phyloP scores from a whole-genome alignment of 2,329 filamentous ascomycete genomes.

The Septoria petroselini region DNA sequence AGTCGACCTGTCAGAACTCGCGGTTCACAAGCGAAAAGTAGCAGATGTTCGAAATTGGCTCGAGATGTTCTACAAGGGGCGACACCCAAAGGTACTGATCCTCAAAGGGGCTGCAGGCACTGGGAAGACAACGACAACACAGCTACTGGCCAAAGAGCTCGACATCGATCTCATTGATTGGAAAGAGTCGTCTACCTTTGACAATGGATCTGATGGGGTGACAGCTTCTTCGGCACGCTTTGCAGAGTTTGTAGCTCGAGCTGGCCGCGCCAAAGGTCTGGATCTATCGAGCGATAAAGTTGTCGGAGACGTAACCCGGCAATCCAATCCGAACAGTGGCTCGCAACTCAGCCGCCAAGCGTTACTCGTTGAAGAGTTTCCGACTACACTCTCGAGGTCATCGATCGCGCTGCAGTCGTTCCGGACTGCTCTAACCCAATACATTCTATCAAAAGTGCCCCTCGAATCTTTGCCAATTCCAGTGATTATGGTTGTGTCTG shows the following conservation, averaged over 20 bases:
- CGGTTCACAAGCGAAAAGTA: conserved; percentile 93
- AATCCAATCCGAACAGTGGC: conserved; percentile 2
- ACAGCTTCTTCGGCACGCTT: conserved; percentile 76
- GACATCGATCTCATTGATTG: conserved; percentile 79
- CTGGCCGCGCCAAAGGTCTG: conserved; percentile 74
- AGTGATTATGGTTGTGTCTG: conserved; percentile 85
- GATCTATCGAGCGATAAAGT: conserved; percentile 42
- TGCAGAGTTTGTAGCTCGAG: conserved; percentile 82
- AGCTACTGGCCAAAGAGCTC: conserved; percentile 73
- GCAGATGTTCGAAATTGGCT: conserved; percentile 82
- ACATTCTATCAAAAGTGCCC: conserved; percentile 56
- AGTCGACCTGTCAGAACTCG: conserved; percentile 72
- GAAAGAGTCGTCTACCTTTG: conserved; percentile 72
- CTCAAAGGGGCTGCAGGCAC: conserved; percentile 88
- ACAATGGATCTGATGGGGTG: conserved; percentile 59
- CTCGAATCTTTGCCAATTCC: conserved; percentile 47
- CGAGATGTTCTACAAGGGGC: conserved; percentile 65
- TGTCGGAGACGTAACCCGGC: not conserved
- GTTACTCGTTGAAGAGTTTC: conserved; percentile 51
- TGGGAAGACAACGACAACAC: conserved; percentile 86
- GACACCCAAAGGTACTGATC: conserved; percentile 46
- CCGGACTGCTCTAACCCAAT: conserved; percentile 70
- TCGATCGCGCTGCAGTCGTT: conserved; percentile 53
- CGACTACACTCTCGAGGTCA: conserved; percentile 48
- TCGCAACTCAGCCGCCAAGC: conserved; percentile 30